A percentile compares a stretch with the other conserved stretches of the same genome.
phyloP scores from a whole-genome alignment of 2,329 filamentous ascomycete genomes.

The Metarhizium robertsii region DNA sequence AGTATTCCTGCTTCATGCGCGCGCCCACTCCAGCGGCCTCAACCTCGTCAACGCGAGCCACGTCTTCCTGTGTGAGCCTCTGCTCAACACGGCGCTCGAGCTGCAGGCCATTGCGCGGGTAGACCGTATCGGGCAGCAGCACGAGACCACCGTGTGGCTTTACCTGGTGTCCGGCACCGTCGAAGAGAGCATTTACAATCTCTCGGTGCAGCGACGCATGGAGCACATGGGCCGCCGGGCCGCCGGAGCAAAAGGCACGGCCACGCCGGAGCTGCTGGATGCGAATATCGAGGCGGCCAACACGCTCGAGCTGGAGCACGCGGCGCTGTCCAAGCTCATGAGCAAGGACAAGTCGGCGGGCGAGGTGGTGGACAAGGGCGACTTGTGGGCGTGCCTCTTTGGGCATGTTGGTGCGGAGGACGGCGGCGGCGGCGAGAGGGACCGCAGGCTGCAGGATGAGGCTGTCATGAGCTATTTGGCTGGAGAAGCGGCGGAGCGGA shows the following conservation, averaged over 20 bases:
- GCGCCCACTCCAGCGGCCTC: conserved; percentile 77
- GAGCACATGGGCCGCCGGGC: conserved; percentile 55
- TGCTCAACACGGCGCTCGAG: conserved; percentile 89
- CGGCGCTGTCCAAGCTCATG: conserved; percentile 60
- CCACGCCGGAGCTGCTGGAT: conserved; percentile 41
- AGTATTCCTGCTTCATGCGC: conserved; percentile 82
- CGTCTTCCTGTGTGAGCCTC: conserved; percentile 87
- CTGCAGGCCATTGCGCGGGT: conserved; percentile 92
- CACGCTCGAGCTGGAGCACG: conserved; percentile 70
- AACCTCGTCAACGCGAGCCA: conserved; percentile 91
- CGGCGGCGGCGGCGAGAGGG: conserved; percentile 12
- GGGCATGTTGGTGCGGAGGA: conserved; percentile 38
- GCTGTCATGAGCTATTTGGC: conserved; percentile 33
- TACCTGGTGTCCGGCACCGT: conserved; percentile 88
- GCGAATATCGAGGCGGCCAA: conserved; percentile 71
- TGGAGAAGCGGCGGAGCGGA: conserved; percentile 29
- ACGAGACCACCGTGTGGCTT: conserved; percentile 88
- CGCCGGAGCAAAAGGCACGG: conserved; percentile 26
- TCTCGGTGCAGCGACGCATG: conserved; percentile 70
- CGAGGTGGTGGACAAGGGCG: conserved; percentile 67
- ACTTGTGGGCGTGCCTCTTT: conserved; percentile 87
- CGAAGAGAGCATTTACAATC: conserved; percentile 82
- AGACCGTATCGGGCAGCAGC: conserved; percentile 84
- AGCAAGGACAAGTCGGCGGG: conserved; percentile 61
- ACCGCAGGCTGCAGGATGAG: conserved; percentile 21